Evolutionary conservation across 139 green algal genomes (phyloP).

Genomic region (Coccomyxa sp.): DNA sequence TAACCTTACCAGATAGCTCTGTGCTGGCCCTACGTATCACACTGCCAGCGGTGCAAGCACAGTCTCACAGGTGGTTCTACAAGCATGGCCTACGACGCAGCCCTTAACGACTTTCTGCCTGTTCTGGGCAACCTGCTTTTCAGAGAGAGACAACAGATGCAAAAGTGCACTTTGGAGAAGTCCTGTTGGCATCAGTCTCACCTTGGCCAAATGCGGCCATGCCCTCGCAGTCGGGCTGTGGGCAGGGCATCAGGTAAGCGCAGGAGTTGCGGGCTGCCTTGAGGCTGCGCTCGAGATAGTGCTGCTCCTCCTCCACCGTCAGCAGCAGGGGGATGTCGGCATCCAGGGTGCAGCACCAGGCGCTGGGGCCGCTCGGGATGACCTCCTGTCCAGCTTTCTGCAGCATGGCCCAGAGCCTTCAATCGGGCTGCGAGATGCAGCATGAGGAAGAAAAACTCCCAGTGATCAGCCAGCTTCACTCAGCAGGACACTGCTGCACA

Average conservation of each 20-base stretch:
- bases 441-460: not conserved
- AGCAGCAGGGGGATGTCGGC: not conserved
- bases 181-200: not conserved
- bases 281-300: conserved; percentile 1
- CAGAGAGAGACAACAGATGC: not conserved
- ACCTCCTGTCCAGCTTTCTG: too few species aligned
- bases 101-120: not conserved
- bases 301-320: not conserved
- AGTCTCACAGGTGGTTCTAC: too few species aligned
- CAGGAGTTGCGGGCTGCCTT: not conserved
- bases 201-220: not conserved
- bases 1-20: not conserved
- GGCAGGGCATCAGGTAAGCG: not conserved
- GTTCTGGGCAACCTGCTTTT: too few species aligned
- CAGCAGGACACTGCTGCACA: not conserved
- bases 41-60: too few species aligned
- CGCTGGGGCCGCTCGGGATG: too few species aligned
- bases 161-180: not conserved
- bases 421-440: not conserved
- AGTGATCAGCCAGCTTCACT: not conserved
- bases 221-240: not conserved
- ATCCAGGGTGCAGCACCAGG: not conserved
- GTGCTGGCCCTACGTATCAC: not conserved
- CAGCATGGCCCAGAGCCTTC: too few species aligned
- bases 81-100: too few species aligned